phyloP scores from a whole-genome alignment of 2,329 filamentous ascomycete species.

The Diplodia mutila region DNA sequence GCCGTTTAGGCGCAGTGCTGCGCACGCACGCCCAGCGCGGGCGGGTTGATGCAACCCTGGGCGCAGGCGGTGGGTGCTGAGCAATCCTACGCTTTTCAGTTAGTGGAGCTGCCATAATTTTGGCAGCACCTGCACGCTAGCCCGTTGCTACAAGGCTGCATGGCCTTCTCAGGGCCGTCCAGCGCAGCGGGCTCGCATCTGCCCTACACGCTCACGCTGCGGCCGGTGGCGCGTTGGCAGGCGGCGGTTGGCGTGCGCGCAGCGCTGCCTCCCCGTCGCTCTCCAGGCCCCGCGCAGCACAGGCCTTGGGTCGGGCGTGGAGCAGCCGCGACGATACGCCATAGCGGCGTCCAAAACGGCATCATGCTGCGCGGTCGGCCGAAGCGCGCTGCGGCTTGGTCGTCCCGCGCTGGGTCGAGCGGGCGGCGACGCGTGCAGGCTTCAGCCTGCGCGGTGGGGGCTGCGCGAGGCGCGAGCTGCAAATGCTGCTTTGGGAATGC shows the following conservation, averaged over 20 bases:
- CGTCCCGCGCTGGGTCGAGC: conserved; percentile 12
- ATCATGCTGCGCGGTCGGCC: conserved; percentile 24
- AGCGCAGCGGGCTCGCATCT: conserved; percentile 7
- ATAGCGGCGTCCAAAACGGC: conserved; percentile 22
- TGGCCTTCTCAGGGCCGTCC: conserved; percentile 22
- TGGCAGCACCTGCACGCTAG: conserved; percentile 31
- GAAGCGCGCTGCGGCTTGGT: conserved; percentile 11
- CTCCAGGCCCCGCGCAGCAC: conserved; percentile 4
- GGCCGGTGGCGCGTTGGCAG: conserved; percentile 11
- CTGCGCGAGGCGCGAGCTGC: neutral
- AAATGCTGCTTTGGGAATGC: neutral
- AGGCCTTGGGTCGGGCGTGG: conserved; percentile 6
- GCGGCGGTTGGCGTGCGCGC: neutral
- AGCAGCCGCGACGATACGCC: neutral
- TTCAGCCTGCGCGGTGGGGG: conserved; percentile 15
- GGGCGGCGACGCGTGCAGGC: conserved; percentile 5
- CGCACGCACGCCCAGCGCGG: conserved; percentile 1
- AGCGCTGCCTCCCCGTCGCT: neutral
- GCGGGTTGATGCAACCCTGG: conserved; percentile 21
- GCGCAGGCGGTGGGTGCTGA: conserved; percentile 23
- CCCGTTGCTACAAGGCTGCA: conserved; percentile 35
- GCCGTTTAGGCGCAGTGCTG: conserved; percentile 31
- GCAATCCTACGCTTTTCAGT: conserved; percentile 24
- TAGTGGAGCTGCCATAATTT: conserved; percentile 32
- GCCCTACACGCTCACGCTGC: conserved; percentile 5